Evolutionary conservation across 768 basidiomycete genomes (phyloP).

Genomic region (Filobasidium floriforme): DNA sequence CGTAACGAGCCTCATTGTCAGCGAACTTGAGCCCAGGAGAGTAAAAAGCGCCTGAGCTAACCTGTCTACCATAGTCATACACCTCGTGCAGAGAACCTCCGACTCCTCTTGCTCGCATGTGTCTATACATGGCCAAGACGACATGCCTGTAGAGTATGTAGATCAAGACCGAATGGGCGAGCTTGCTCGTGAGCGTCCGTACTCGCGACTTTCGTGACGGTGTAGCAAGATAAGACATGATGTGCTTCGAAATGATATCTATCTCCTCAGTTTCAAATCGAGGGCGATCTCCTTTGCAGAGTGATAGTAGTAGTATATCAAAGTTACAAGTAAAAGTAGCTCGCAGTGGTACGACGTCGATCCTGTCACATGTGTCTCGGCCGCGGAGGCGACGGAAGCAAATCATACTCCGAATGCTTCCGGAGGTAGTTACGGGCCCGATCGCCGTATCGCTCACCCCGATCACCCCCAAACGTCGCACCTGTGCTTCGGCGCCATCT

Average conservation of each 20-base stretch:
- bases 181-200: background rate
- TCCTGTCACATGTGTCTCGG: too few relatives aligned
- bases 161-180: constrained; percentile 28
- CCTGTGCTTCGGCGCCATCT: constrained; percentile 76
- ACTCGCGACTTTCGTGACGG: constrained; percentile 3
- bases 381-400: too few relatives aligned
- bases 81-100: constrained; percentile 14
- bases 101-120: constrained; percentile 38
- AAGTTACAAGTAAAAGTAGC: too few relatives aligned
- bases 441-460: too few relatives aligned
- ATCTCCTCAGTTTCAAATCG: too few relatives aligned
- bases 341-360: too few relatives aligned
- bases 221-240: background rate
- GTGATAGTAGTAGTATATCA: too few relatives aligned
- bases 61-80: constrained; percentile 3
- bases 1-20: too few relatives aligned
- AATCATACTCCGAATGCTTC: too few relatives aligned
- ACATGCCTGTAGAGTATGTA: constrained; percentile 27
- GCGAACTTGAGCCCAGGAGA: too few relatives aligned
- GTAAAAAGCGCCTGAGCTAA: background rate
- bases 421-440: too few relatives aligned
- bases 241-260: background rate
- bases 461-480: constrained; percentile 66
- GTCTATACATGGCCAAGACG: constrained; percentile 30
- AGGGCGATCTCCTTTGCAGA: too few relatives aligned